Evolutionary conservation across 129 eudicot species (phyloP), one percentile per base, ranked within the genome.

Genomic region (Ambrosia trifida): DNA sequence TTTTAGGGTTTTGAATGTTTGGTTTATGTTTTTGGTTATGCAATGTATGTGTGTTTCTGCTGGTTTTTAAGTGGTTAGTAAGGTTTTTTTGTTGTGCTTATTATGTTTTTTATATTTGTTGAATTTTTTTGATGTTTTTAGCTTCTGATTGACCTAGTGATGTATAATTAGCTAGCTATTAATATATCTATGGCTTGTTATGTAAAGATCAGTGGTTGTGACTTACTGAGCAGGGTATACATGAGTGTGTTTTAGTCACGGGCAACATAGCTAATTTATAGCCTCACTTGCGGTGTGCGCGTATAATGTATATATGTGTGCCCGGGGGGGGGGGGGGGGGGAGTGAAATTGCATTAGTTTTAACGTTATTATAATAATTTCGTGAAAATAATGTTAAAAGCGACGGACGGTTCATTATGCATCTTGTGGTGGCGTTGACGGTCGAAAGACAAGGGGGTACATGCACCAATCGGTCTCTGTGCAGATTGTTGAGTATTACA

Each of bases 41-140:
- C 49, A 61, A 70, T 64, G 71, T 69, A 64, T 77, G 65, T 31
- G 19, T 66, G 30, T 68, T 57, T 33, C 45, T 14, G 35, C 46
- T 68, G 16, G 44, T 49, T 47, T 64, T 61, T 18, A 14, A 38
- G 53, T 58, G 75, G 59, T 13, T 56, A 58, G 43, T 54, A 11
- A 11, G 24, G 20, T 52, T 52, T 41, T 0, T 31, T 3, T 0
- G 41, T 54, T 41, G 28, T 38, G 12, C 56, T 53, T 18, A 54
- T 56, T 3, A 7, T 40, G 6, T 20, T 66, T 66, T 28, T 47
- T 31, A 59, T 51, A 36, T 57, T 16, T 16, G 11, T 40, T 40
- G 11, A 7, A 5, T 50, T 50, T 50, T 54, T 28, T 64, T 64
- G 44, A 74, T 17, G n/a, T 9, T 49, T 46, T 31, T 18, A 20